Conservation (phyloP, 129 eudicot genomes). For the Flaveria bidentis region DNA sequence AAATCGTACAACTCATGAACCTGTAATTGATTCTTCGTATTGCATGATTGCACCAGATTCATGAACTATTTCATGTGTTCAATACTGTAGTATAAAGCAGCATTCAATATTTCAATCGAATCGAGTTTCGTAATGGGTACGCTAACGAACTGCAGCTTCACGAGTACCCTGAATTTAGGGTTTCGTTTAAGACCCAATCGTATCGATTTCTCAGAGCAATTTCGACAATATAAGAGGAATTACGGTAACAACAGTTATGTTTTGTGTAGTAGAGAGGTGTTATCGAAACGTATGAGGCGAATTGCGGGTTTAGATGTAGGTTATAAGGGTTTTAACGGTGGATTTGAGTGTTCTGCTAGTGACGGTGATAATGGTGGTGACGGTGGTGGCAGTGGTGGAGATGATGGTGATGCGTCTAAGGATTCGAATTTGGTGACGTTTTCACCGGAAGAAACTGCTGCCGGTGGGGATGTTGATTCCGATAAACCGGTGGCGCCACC, state of each 20-base stretch:
- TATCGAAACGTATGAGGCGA: conserved; percentile 25
- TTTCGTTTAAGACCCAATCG: conserved; percentile 30
- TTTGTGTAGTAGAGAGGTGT: conserved; percentile 38
- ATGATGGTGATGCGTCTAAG: conserved; percentile 41
- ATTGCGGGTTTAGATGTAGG: conserved; percentile 26
- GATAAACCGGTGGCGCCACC: conserved; percentile 39
- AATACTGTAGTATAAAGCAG: not conserved
- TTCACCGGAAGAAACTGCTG: conserved; percentile 34
- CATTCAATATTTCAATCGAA: not conserved
- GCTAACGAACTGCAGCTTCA: conserved; percentile 44
- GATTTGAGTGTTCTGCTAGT: conserved; percentile 43
- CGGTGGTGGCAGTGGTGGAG: conserved; percentile 35
- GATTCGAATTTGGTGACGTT: conserved; percentile 67
- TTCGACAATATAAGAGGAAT: conserved; percentile 18
- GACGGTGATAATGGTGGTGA: conserved; percentile 31
- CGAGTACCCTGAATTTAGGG: conserved; percentile 38
- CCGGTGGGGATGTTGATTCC: conserved; percentile 36
- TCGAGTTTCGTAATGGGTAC: conserved; percentile 30
- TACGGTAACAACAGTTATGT: conserved; percentile 25
- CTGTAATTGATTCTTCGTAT: not conserved
- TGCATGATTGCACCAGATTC: not conserved
- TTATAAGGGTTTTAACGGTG: conserved; percentile 30
- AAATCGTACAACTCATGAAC: not conserved
- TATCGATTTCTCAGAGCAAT: not conserved
- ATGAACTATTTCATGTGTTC: not conserved